Percentiles rank a stretch among this genome's conserved stretches.
Evolutionary conservation across 495 filamentous ascomycete species (phyloP).

Genomic region (Tuber borchii): DNA sequence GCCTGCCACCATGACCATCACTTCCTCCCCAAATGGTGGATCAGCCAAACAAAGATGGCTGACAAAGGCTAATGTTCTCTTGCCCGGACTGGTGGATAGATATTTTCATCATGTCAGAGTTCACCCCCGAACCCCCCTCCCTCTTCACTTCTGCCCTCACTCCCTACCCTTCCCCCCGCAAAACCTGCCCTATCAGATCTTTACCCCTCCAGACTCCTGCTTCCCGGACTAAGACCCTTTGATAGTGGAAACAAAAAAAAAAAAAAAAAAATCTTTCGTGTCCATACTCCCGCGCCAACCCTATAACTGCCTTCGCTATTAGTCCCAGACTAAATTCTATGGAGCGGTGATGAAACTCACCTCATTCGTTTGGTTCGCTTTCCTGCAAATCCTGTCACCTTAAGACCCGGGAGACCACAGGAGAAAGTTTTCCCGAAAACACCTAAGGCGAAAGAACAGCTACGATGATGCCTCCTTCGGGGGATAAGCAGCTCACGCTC

Average conservation of each 20-base stretch:
- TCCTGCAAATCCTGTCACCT: slow-evolving; percentile 18
- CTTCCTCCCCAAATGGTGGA: not conserved
- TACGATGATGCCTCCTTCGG: slow-evolving; percentile 23
- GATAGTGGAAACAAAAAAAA: slow-evolving; percentile 14
- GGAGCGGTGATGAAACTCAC: slow-evolving; percentile 29
- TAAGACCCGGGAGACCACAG: slow-evolving; percentile 9
- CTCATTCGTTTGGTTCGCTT: slow-evolving; percentile 6
- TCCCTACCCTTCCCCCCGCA: not conserved
- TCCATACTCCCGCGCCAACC: not conserved
- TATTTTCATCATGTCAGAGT: not conserved
- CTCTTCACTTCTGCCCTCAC: not conserved
- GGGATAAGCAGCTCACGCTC: slow-evolving; percentile 38
- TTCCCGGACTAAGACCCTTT: not conserved
- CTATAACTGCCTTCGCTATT: slow-evolving; percentile 1
- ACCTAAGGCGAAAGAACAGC: not conserved
- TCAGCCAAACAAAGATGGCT: not conserved
- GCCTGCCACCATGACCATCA: not conserved
- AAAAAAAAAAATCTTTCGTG: not conserved
- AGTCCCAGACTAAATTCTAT: not conserved
- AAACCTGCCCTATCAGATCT: not conserved
- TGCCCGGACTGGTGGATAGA: not conserved
- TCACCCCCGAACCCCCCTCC: not conserved
- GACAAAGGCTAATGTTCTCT: not conserved
- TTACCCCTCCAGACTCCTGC: not conserved
- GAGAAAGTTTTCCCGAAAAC: not conserved